phyloP scores from a whole-genome alignment of 208 protist species.

The Phytomonas sp. region DNA sequence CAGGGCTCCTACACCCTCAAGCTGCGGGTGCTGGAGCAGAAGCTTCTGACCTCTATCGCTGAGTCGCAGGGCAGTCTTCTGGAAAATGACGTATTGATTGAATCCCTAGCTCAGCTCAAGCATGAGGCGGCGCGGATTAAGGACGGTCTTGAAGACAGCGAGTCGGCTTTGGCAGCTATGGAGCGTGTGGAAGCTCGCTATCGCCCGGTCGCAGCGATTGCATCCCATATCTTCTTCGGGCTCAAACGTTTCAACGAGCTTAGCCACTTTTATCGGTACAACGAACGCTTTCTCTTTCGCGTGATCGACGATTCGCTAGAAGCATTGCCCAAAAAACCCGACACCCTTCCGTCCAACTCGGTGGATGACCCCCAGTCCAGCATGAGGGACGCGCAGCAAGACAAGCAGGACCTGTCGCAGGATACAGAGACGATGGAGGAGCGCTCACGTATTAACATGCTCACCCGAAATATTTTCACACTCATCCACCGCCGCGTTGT shows the following conservation, averaged over 20 bases:
- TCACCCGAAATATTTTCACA: constrained; percentile 56
- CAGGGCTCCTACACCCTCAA: constrained; percentile 94
- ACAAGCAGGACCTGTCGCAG: constrained; percentile 10
- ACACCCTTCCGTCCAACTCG: not conserved
- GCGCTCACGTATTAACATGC: constrained; percentile 20
- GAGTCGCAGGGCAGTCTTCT: constrained; percentile 94
- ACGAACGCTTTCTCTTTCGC: constrained; percentile 92
- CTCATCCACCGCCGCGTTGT: constrained; percentile 67
- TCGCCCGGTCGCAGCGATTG: constrained; percentile 86
- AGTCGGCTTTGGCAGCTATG: constrained; percentile 89
- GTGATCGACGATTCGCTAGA: constrained; percentile 84
- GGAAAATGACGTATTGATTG: constrained; percentile 95
- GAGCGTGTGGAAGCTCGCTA: constrained; percentile 80
- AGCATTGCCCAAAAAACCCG: constrained; percentile 21
- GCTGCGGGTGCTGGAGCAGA: constrained; percentile 93
- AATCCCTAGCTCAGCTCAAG: constrained; percentile 93
- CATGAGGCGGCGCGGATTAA: constrained; percentile 85
- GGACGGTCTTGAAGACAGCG: constrained; percentile 86
- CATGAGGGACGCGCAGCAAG: not conserved
- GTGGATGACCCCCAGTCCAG: not conserved
- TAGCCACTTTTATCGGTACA: constrained; percentile 96
- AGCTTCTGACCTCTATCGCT: constrained; percentile 92
- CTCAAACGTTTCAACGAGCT: constrained; percentile 90
- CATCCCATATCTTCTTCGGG: constrained; percentile 93
- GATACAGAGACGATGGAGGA: constrained; percentile 2